Evolutionary conservation across 2,329 filamentous ascomycete species (phyloP).

Genomic region (Pseudogymnoascus sp.): DNA sequence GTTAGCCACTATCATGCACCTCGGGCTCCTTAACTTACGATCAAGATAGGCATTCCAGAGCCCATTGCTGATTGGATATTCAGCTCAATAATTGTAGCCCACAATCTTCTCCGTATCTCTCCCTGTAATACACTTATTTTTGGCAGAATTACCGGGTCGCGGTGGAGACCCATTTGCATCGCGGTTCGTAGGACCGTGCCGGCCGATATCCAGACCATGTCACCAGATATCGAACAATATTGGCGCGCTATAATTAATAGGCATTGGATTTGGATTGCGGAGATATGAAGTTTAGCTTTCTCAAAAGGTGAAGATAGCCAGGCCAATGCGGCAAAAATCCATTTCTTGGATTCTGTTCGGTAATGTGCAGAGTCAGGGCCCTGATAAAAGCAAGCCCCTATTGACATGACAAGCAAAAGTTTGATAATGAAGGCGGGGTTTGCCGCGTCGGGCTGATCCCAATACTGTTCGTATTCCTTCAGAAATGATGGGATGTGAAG

Average conservation of each 20-base stretch:
- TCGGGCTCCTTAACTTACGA: constrained; percentile 20
- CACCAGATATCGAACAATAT: constrained; percentile 39
- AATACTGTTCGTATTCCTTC: constrained; percentile 35
- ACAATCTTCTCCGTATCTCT: constrained; percentile 48
- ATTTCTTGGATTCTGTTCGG: constrained; percentile 17
- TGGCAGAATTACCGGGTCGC: constrained; percentile 44
- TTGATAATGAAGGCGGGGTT: constrained; percentile 17
- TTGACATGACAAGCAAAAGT: constrained; percentile 22
- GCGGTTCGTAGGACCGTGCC: constrained; percentile 45
- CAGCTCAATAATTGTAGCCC: constrained; percentile 48
- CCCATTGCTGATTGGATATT: constrained; percentile 44
- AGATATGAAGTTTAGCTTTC: constrained; percentile 42
- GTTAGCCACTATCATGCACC: not conserved
- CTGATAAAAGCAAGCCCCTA: constrained; percentile 19
- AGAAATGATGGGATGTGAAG: constrained; percentile 40
- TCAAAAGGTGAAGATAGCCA: constrained; percentile 31
- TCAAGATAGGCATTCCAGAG: constrained; percentile 42
- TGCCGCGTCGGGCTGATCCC: constrained; percentile 25
- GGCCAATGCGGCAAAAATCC: constrained; percentile 19
- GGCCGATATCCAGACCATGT: constrained; percentile 44
- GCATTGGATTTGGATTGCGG: constrained; percentile 43
- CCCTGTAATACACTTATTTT: constrained; percentile 39
- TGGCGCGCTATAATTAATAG: constrained; percentile 43
- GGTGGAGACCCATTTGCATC: constrained; percentile 51
- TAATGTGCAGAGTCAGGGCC: constrained; percentile 12